phyloP scores from a whole-genome alignment of 306 rosid genomes.

The Sicyos baderoa region DNA sequence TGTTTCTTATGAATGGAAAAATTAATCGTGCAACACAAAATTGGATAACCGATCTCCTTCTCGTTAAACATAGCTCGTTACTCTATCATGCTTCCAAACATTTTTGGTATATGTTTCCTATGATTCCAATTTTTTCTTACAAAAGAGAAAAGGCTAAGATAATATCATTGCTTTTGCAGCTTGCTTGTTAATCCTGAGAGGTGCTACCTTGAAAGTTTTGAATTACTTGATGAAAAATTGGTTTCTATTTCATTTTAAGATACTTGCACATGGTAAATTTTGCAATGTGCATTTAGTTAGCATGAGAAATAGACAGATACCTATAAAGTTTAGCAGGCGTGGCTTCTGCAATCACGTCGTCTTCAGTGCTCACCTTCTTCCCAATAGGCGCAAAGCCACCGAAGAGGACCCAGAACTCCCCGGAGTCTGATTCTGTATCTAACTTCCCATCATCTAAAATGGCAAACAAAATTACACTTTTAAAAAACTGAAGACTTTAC shows the following conservation, averaged over 20 bases:
- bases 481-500: no score
- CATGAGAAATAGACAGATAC: no score
- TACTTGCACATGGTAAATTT: no score
- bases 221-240: not conserved
- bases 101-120: not conserved
- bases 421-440: no score
- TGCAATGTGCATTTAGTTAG: no score
- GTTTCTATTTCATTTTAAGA: not conserved
- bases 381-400: no score
- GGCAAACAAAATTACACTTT: no score
- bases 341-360: no score
- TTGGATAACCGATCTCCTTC: not conserved
- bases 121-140: not conserved
- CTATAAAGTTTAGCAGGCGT: no score
- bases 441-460: no score
- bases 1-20: constrained; percentile 1
- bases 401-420: no score
- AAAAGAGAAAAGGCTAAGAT: not conserved
- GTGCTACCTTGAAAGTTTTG: not conserved
- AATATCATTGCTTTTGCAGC: not conserved
- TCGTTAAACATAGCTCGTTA: not conserved
- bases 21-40: not conserved
- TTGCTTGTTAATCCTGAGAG: not conserved
- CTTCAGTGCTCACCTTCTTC: no score
- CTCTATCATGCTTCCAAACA: not conserved